These are phyloP conservation scores for Starmerella roubikii DNA, from an alignment of 805 yeast genomes.

Conservation along the genomic window DNA sequence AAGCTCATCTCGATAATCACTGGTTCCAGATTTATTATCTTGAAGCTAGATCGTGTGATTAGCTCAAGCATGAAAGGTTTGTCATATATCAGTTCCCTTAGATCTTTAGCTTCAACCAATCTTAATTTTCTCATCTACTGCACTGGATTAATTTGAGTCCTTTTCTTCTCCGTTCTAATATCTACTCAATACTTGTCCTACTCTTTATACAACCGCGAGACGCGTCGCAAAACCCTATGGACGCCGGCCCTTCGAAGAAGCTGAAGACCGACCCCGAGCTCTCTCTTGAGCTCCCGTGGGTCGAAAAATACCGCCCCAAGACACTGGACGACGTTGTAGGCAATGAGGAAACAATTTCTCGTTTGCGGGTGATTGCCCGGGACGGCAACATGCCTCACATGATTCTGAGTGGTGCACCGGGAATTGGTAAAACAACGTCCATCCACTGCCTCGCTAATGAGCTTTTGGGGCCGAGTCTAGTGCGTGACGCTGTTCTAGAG, in stretches of 20 bases:
- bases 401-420: conserved; percentile 88
- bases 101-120: too few species aligned
- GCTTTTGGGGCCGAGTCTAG: conserved; percentile 50
- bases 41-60: too few species aligned
- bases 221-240: background rate
- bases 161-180: too few species aligned
- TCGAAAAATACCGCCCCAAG: conserved; percentile 89
- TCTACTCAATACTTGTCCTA: background rate
- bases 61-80: too few species aligned
- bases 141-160: too few species aligned
- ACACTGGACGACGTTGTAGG: conserved; percentile 78
- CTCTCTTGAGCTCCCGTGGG: conserved; percentile 35
- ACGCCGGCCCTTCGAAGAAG: conserved; percentile 17
- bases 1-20: too few species aligned
- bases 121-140: too few species aligned
- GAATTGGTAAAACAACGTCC: conserved; percentile 94
- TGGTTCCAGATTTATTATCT: too few species aligned
- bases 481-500: conserved; percentile 75
- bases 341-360: conserved; percentile 74
- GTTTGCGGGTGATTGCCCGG: conserved; percentile 67
- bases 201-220: too few species aligned
- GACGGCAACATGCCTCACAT: conserved; percentile 97
- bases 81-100: too few species aligned
- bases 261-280: conserved; percentile 2
- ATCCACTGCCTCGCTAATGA: conserved; percentile 80